Evolutionary conservation across 352 stramenopile species (phyloP).

Genomic region (Stramenopiles sp.): DNA sequence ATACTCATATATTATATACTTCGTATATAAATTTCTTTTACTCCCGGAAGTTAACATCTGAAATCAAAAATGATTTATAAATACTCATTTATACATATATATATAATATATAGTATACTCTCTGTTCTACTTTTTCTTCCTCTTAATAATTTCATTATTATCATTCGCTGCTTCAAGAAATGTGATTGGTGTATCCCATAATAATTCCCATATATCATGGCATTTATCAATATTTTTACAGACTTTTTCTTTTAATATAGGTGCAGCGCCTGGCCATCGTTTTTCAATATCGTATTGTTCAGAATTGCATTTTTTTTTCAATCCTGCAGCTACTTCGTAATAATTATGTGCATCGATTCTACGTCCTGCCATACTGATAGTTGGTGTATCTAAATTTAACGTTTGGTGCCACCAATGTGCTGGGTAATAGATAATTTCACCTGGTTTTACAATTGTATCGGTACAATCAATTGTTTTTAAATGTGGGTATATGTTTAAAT

Average conservation of each 20-base stretch:
- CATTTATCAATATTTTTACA: background rate
- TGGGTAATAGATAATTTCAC: slow-evolving; percentile 17
- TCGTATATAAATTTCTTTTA: too few species aligned
- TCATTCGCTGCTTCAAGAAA: slow-evolving; percentile 4
- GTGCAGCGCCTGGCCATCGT: background rate
- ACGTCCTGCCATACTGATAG: slow-evolving; percentile 12
- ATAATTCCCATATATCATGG: background rate
- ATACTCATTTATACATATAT: too few species aligned
- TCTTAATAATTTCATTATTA: background rate
- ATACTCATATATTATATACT: too few species aligned
- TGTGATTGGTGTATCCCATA: background rate
- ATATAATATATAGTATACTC: too few species aligned
- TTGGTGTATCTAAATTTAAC: slow-evolving; percentile 16
- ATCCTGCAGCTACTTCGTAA: slow-evolving; percentile 8
- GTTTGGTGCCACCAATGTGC: slow-evolving; percentile 19
- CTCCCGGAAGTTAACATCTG: too few species aligned
- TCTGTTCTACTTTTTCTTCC: background rate
- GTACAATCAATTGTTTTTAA: slow-evolving; percentile 3
- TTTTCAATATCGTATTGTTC: background rate
- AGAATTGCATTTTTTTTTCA: slow-evolving; percentile 12
- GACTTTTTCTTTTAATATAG: background rate
- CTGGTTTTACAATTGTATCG: slow-evolving; percentile 10
- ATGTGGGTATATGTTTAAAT: background rate
- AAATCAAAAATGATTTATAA: too few species aligned
- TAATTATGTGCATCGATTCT: slow-evolving; percentile 11